A percentile compares a stretch with the other conserved stretches of the same genome.
Evolutionary conservation across 805 yeast genomes (phyloP).

Genomic region (Lipomyces spencermartinsiae): DNA sequence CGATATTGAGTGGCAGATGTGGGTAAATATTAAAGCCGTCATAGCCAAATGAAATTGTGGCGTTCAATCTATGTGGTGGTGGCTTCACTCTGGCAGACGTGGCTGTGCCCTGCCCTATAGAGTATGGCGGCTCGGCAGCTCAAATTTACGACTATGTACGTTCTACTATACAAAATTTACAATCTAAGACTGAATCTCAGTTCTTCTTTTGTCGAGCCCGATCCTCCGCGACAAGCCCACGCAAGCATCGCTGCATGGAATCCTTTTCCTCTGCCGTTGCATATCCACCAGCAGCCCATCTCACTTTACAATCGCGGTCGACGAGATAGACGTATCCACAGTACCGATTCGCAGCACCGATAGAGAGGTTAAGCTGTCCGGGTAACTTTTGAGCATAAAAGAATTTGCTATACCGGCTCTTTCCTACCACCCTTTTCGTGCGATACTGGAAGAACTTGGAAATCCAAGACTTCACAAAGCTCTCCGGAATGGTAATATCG

Average conservation of each 20-base stretch:
- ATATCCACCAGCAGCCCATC: slow-evolving; percentile 93
- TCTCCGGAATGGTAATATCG: slow-evolving; percentile 79
- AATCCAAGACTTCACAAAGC: slow-evolving; percentile 68
- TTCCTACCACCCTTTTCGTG: slow-evolving; percentile 54
- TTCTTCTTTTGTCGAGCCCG: slow-evolving; percentile 9
- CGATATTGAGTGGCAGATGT: not conserved
- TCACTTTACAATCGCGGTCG: slow-evolving; percentile 72
- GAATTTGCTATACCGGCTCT: slow-evolving; percentile 61
- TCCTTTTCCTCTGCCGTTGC: slow-evolving; percentile 70
- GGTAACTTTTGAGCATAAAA: slow-evolving; percentile 46
- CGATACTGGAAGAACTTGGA: slow-evolving; percentile 59
- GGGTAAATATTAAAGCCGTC: not conserved
- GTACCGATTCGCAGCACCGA: slow-evolving; percentile 73
- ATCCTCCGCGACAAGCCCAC: slow-evolving; percentile 32
- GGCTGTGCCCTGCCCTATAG: not conserved
- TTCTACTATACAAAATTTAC: not conserved
- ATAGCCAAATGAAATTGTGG: not conserved
- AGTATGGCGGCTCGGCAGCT: not conserved
- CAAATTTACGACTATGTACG: not conserved
- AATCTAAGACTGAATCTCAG: not conserved
- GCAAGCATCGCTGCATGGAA: slow-evolving; percentile 28
- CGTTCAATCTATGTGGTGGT: not conserved
- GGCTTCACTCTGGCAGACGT: not conserved
- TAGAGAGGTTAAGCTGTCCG: slow-evolving; percentile 32
- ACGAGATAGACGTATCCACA: slow-evolving; percentile 84